These are phyloP conservation scores for Hippophae rhamnoides DNA, from an alignment of 306 rosid species.

Conservation along the genomic window DNA sequence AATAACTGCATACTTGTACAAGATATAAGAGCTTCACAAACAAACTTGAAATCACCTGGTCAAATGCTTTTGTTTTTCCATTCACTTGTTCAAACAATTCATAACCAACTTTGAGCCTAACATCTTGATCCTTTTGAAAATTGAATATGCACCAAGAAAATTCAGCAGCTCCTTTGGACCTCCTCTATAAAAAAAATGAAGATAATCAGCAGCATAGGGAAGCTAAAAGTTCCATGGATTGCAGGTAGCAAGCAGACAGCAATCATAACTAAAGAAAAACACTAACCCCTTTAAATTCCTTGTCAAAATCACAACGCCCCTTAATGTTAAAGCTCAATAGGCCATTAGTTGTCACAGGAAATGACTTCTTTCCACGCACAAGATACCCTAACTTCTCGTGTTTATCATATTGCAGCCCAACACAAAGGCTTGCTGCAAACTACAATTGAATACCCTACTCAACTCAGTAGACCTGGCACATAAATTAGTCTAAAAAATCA, in stretches of 20 bases:
- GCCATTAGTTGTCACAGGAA: conserved; percentile 50
- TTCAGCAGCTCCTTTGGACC: conserved; percentile 66
- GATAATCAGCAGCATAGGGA: background rate
- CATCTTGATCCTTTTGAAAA: conserved; percentile 81
- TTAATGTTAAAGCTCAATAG: conserved; percentile 50
- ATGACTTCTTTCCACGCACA: conserved; percentile 58
- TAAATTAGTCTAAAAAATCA: background rate
- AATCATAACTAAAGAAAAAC: background rate
- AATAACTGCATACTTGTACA: background rate
- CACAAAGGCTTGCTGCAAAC: conserved; percentile 69
- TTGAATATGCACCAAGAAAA: conserved; percentile 58
- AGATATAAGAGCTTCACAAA: background rate
- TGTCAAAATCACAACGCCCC: conserved; percentile 56
- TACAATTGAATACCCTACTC: conserved; percentile 21
- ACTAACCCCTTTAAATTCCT: conserved; percentile 58
- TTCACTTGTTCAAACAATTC: conserved; percentile 58
- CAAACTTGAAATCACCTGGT: background rate
- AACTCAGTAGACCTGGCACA: background rate
- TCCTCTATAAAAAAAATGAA: conserved; percentile 33
- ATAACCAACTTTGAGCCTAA: conserved; percentile 70
- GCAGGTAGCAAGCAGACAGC: no score
- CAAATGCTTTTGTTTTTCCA: background rate
- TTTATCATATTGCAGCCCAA: conserved; percentile 53
- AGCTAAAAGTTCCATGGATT: background rate
- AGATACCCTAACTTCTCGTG: conserved; percentile 43